These are phyloP conservation scores for Sporothrix protearum DNA, from an alignment of 2,329 filamentous ascomycete species.

Conservation along the genomic window DNA sequence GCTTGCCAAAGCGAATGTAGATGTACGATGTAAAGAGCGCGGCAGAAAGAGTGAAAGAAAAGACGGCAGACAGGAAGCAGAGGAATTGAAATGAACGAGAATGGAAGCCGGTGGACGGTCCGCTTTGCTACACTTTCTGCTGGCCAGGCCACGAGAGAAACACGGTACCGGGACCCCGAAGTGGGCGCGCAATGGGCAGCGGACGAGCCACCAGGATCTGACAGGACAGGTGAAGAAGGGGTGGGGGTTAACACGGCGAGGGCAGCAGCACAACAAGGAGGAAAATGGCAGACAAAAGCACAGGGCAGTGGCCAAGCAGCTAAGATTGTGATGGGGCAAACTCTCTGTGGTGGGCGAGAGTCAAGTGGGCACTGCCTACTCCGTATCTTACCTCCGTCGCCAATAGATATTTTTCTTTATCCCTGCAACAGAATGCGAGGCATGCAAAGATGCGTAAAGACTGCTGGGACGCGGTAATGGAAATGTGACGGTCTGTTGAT, in stretches of 20 bases:
- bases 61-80: background rate
- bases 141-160: background rate
- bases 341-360: slow-evolving; percentile 1
- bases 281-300: background rate
- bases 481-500: background rate
- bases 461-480: slow-evolving; percentile 2
- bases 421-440: slow-evolving; percentile 1
- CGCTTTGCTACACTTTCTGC: slow-evolving; percentile 10
- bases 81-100: background rate
- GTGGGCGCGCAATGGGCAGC: background rate
- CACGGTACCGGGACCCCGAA: background rate
- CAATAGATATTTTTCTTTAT: slow-evolving; percentile 2
- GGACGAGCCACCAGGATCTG: background rate
- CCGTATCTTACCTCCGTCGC: background rate
- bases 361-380: slow-evolving; percentile 18
- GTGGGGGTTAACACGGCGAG: background rate
- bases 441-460: background rate
- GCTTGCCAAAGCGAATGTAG: slow-evolving; percentile 4
- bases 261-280: slow-evolving; percentile 7
- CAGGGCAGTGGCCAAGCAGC: slow-evolving; percentile 2
- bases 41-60: background rate
- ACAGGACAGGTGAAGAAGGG: slow-evolving; percentile 8
- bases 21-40: background rate
- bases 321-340: slow-evolving; percentile 20
- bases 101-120: background rate